Evolutionary conservation across 345 rosid genomes (phyloP), one percentile per base, ranked within the genome.

Genomic region (Trapa bicornis): DNA sequence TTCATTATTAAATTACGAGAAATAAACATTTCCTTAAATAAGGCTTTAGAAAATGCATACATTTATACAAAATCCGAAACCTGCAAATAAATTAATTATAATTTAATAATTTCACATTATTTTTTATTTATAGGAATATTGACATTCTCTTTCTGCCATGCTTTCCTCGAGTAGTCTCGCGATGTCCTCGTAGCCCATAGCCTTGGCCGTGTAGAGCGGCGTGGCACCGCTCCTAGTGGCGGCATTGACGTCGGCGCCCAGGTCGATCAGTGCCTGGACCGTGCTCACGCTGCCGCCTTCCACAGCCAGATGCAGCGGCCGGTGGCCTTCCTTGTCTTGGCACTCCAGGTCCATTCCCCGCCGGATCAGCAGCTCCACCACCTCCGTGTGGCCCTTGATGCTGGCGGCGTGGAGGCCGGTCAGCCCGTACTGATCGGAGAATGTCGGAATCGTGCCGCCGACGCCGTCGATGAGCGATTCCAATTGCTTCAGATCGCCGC

Each of bases 301-400:
- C 60, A 78, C 86, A 0, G 88, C 91, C 77, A 83, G 33, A 72
- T 86, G 91, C 71, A 84, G 70, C 0, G 91, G 78, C 1, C 64
- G 39, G 61, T 86, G 83, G 47, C 83, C 88, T 39, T 86, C 83
- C 3, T 75, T 64, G 70, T 86, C 91, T 57, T 10, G 63, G 53
- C 78, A 52, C 5, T 77, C 81, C 50, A 84, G 43, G 6, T 76
- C 78, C 14, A 66, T 61, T 1, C 87, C 87, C 6, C 37, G 66
- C 32, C 74, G 78, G 4, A 71, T 52, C 8, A 86, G 82, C 71
- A 80, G 3, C 53, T 67, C 39, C n/a, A 82, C 70, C 29, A 66
- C 72, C 5, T 81, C 74, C 67, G 22, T 71, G 73, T 76, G 73
- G 5, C 87, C 84, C 64, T 81, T 86, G 52, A 84, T 73, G 54